Conservation (phyloP, 805 yeast genomes). For the Wickerhamiella cacticola region DNA sequence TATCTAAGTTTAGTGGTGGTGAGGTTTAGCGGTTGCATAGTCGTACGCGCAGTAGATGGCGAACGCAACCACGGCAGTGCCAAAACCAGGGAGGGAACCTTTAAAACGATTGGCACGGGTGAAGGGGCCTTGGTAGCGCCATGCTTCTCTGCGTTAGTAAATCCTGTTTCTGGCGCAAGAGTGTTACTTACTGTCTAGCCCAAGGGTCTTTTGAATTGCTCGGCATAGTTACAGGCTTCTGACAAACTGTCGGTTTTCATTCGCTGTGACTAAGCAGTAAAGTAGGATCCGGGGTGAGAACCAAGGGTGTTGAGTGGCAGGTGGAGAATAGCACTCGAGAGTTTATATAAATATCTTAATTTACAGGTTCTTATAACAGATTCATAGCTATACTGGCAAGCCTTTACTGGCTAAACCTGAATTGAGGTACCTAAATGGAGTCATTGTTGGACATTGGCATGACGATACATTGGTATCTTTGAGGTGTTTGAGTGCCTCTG, state of each 20-base stretch:
- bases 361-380: no score
- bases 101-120: constrained; percentile 55
- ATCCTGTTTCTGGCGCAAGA: background rate
- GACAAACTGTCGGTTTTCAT: constrained; percentile 6
- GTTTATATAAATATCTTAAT: no score
- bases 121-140: constrained; percentile 82
- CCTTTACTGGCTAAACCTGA: no score
- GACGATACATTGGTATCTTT: no score
- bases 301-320: no score
- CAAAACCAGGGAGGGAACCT: constrained; percentile 69
- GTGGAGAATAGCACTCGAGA: no score
- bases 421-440: no score
- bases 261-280: constrained; percentile 7
- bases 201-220: constrained; percentile 24
- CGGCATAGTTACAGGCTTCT: constrained; percentile 1
- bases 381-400: no score
- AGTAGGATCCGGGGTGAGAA: no score
- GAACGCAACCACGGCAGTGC: constrained; percentile 67
- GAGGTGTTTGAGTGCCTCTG: no score
- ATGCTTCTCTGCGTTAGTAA: constrained; percentile 53
- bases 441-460: no score
- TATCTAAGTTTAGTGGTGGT: constrained; percentile 14
- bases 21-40: constrained; percentile 24
- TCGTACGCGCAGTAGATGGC: constrained; percentile 52
- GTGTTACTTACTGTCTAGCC: constrained; percentile 35